Evolutionary conservation across 352 stramenopile species (phyloP).

Genomic region (Phytophthora sojae): DNA sequence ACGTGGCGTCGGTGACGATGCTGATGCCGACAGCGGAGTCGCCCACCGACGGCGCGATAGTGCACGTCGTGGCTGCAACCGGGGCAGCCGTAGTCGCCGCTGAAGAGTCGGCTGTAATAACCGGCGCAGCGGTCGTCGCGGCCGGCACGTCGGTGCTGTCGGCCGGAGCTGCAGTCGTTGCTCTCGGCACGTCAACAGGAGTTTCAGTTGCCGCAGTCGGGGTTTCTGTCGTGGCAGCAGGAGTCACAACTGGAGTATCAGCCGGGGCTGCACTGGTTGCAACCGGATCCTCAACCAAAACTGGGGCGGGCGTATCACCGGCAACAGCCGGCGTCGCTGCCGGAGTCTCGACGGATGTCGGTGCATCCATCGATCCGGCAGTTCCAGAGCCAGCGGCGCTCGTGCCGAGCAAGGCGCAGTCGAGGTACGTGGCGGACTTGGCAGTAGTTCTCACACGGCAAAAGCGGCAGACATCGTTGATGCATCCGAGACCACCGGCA

Average conservation of each 20-base stretch:
- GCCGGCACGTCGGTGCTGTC: not conserved
- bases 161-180: slow-evolving; percentile 7
- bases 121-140: slow-evolving; percentile 8
- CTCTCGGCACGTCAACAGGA: not conserved
- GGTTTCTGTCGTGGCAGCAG: slow-evolving; percentile 10
- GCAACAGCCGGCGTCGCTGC: not conserved
- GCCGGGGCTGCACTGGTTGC: slow-evolving; percentile 5
- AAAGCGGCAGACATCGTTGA: slow-evolving; percentile 40
- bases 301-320: slow-evolving; percentile 1
- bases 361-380: not conserved
- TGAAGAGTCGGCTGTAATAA: not conserved
- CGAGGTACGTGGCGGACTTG: slow-evolving; percentile 19
- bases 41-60: slow-evolving; percentile 27
- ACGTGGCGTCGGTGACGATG: slow-evolving; percentile 40
- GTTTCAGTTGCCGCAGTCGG: slow-evolving; percentile 16
- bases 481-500: slow-evolving; percentile 32
- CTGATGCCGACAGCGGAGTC: slow-evolving; percentile 41
- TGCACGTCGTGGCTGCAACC: slow-evolving; percentile 17
- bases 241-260: slow-evolving; percentile 1
- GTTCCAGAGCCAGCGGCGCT: slow-evolving; percentile 6
- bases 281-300: not conserved
- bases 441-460: slow-evolving; percentile 31
- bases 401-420: slow-evolving; percentile 27
- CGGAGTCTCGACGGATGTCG: slow-evolving; percentile 12
- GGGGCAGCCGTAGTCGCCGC: not conserved